Base-by-base conservation (phyloP, 108 stramenopile genomes). In the Schizochytrium sp. region DNA sequence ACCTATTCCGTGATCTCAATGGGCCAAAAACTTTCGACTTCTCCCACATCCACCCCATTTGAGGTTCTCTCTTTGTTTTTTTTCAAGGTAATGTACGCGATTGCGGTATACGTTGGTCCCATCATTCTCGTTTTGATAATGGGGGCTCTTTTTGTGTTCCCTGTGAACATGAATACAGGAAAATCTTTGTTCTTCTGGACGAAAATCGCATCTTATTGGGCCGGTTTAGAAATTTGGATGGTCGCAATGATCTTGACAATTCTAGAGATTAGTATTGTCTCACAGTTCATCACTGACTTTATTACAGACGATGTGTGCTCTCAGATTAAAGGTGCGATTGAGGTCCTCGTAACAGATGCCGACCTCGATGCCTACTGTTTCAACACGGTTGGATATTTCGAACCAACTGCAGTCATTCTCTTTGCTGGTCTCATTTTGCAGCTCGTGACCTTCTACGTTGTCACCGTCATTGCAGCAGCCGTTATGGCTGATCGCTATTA, bases 241-340 rank as follows among this genome's bases (percentile, higher is more conserved):
- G 59, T 60, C 19, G 17, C 59, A n/a, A 17, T 60, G 59, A n/a
- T 60, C 59, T n/a, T 60, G 19, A 60, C 59, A 19, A n/a, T 60
- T n/a, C 17, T 60, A 17, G 59, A 60, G 19, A 60, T 60, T 60
- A 17, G 19, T 17, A 60, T 17, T n/a, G 59, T 60, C 19, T 19
- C 59, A 60, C 59, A 60, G 19, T 60, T 60, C n/a, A 60, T 60
- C n/a, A n/a, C n/a, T n/a, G 59, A 60, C n/a, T 60, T 60, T 60
- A 60, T 60, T n/a, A 60, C 19, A 17, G 59, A 17, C 59, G 59
- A 60, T 60, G 59, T 60, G 17, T 60, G 59, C 59, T 19, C 19
- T n/a, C 17, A 60, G 19, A 60, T 60, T 60, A 60, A 60, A 17
- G 19, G 19, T n/a, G 19, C n/a, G 19, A 60, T 60, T n/a, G 59